Conservation (phyloP, 129 eudicot genomes). For the Lactuca sativa region DNA sequence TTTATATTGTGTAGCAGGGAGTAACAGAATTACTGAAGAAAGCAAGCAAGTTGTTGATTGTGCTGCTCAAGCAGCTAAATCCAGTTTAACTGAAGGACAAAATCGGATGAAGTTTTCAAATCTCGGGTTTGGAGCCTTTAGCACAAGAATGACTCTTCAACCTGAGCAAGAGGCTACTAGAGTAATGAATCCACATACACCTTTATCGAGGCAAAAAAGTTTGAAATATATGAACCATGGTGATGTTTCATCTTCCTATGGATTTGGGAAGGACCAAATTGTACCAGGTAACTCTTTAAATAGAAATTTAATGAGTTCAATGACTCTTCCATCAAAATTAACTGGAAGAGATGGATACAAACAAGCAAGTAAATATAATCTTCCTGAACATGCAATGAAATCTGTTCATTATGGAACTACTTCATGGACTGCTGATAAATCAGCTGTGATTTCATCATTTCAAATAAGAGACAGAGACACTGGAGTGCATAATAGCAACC, state of each 20-base stretch:
- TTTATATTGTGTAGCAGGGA: slow-evolving; percentile 30
- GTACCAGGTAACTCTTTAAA: slow-evolving; percentile 8
- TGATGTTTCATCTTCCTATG: slow-evolving; percentile 30
- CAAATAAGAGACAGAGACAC: slow-evolving; percentile 21
- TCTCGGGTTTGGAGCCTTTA: slow-evolving; percentile 37
- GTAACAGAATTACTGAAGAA: slow-evolving; percentile 31
- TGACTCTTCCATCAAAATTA: slow-evolving; percentile 30
- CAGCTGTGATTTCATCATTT: slow-evolving; percentile 20
- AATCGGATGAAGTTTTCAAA: slow-evolving; percentile 29
- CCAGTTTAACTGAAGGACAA: slow-evolving; percentile 39
- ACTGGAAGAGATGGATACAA: slow-evolving; percentile 16
- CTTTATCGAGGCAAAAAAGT: slow-evolving; percentile 20
- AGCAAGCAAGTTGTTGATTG: slow-evolving; percentile 31
- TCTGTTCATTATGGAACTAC: slow-evolving; percentile 24
- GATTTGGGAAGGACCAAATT: slow-evolving; percentile 27
- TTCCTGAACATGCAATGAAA: slow-evolving; percentile 29
- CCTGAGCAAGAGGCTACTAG: slow-evolving; percentile 28
- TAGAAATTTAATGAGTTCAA: slow-evolving; percentile 19
- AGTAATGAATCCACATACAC: slow-evolving; percentile 32
- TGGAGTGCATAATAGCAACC: slow-evolving; percentile 23
- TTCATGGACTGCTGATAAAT: slow-evolving; percentile 25
- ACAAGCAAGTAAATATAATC: slow-evolving; percentile 9
- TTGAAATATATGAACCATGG: slow-evolving; percentile 11
- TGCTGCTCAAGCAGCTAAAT: slow-evolving; percentile 40
- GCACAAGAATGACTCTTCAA: slow-evolving; percentile 21